phyloP scores from a whole-genome alignment of 306 rosid species.

The Gleditsia sinensis region DNA sequence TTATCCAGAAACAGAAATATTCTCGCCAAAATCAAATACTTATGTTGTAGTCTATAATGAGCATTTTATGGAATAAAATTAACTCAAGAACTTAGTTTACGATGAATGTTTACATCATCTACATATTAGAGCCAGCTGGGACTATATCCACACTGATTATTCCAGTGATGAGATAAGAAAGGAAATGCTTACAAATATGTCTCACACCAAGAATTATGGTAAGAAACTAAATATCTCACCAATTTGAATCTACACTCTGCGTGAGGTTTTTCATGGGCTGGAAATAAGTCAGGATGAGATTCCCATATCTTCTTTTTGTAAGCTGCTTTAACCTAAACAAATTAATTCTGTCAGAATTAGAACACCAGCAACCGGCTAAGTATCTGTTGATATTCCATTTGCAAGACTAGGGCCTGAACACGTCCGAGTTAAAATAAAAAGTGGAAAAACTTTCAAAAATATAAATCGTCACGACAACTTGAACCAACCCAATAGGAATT shows the following conservation, averaged over 20 bases:
- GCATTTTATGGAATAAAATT: neutral
- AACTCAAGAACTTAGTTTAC: no score
- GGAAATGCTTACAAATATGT: neutral
- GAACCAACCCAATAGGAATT: neutral
- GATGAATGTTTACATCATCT: neutral
- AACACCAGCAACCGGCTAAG: constrained; percentile 5
- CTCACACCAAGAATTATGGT: neutral
- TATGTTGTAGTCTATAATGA: neutral
- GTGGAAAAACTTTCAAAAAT: neutral
- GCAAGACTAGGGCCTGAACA: neutral
- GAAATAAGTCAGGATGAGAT: constrained; percentile 81
- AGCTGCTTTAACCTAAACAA: constrained; percentile 70
- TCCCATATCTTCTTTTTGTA: constrained; percentile 81
- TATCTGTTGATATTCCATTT: neutral
- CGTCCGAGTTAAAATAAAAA: neutral
- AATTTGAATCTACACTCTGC: constrained; percentile 72
- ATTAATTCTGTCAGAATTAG: neutral
- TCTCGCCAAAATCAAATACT: neutral
- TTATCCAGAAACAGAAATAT: neutral
- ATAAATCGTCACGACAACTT: neutral
- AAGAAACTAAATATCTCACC: constrained; percentile 42
- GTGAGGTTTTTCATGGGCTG: constrained; percentile 54
- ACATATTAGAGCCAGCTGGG: neutral
- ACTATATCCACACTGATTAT: neutral
- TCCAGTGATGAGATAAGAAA: neutral